A percentile compares a stretch with the other conserved stretches of the same genome.
phyloP scores from a whole-genome alignment of 768 basidiomycete genomes.

The Termitomyces sp. region DNA sequence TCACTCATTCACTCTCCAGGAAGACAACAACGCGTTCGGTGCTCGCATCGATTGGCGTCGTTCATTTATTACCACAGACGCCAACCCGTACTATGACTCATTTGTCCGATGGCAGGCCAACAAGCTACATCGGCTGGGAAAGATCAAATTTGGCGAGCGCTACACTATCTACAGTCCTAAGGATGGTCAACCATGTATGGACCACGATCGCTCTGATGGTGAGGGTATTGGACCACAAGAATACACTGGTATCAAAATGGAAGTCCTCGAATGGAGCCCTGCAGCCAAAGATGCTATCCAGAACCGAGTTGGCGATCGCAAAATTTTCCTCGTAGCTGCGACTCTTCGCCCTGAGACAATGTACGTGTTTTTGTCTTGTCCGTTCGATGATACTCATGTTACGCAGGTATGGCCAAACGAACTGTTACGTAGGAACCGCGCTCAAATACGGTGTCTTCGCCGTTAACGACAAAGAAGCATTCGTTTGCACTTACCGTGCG shows the following conservation, averaged over 20 bases:
- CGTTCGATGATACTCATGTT: background rate
- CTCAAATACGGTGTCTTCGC: slow-evolving; percentile 93
- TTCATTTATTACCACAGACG: slow-evolving; percentile 88
- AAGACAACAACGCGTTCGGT: slow-evolving; percentile 83
- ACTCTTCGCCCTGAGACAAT: slow-evolving; percentile 96
- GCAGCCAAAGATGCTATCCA: slow-evolving; percentile 60
- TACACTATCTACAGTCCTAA: slow-evolving; percentile 99
- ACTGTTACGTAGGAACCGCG: slow-evolving; percentile 88
- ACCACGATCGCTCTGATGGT: slow-evolving; percentile 94
- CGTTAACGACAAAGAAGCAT: slow-evolving; percentile 82
- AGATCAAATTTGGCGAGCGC: slow-evolving; percentile 97
- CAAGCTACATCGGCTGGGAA: slow-evolving; percentile 78
- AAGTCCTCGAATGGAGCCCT: slow-evolving; percentile 80
- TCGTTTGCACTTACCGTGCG: slow-evolving; percentile 81
- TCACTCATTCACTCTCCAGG: slow-evolving; percentile 14
- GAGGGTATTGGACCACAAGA: slow-evolving; percentile 95
- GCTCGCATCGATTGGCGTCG: slow-evolving; percentile 97
- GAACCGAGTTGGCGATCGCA: slow-evolving; percentile 67
- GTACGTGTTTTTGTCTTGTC: slow-evolving; percentile 36
- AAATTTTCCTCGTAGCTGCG: slow-evolving; percentile 91
- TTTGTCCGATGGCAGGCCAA: slow-evolving; percentile 99
- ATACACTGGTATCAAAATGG: slow-evolving; percentile 93
- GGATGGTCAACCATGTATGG: slow-evolving; percentile 99
- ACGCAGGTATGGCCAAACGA: slow-evolving; percentile 92
- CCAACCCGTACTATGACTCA: slow-evolving; percentile 95